Evolutionary conservation across 352 stramenopile genomes (phyloP).

Genomic region (Pythium monospermum): DNA sequence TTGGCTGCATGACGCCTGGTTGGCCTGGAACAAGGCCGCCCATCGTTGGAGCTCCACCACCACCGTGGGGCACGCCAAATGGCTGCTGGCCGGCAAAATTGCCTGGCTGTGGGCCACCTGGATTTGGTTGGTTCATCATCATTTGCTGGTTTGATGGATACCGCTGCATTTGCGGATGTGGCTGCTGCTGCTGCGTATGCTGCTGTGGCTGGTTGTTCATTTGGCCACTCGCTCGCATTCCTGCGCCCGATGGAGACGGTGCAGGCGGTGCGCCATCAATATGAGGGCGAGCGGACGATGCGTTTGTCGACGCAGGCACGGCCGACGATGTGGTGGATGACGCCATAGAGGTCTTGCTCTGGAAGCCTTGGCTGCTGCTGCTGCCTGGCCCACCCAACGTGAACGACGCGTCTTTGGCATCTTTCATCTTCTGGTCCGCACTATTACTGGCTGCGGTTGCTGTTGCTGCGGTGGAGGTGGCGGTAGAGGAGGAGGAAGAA

Average conservation of each 20-base stretch:
- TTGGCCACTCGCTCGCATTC: slow-evolving; percentile 5
- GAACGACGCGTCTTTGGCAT: slow-evolving; percentile 11
- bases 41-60: no score
- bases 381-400: slow-evolving; percentile 14
- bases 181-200: slow-evolving; percentile 21
- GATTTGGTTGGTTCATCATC: slow-evolving; percentile 67
- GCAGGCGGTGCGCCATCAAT: slow-evolving; percentile 39
- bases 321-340: slow-evolving; percentile 20
- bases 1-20: slow-evolving; percentile 27
- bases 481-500: no score
- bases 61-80: slow-evolving; percentile 44
- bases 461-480: no score
- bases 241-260: slow-evolving; percentile 17
- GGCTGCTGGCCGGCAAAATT: slow-evolving; percentile 37
- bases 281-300: slow-evolving; percentile 64
- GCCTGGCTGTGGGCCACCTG: slow-evolving; percentile 30
- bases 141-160: slow-evolving; percentile 63
- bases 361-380: slow-evolving; percentile 18
- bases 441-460: slow-evolving; percentile 6
- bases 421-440: slow-evolving; percentile 15
- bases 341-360: slow-evolving; percentile 4
- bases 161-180: slow-evolving; percentile 22
- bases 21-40: slow-evolving; percentile 27
- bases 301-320: slow-evolving; percentile 30
- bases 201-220: slow-evolving; percentile 22